These are phyloP conservation scores for Stephanodiscus triporus DNA, from an alignment of 108 stramenopile species.

Conservation along the genomic window DNA sequence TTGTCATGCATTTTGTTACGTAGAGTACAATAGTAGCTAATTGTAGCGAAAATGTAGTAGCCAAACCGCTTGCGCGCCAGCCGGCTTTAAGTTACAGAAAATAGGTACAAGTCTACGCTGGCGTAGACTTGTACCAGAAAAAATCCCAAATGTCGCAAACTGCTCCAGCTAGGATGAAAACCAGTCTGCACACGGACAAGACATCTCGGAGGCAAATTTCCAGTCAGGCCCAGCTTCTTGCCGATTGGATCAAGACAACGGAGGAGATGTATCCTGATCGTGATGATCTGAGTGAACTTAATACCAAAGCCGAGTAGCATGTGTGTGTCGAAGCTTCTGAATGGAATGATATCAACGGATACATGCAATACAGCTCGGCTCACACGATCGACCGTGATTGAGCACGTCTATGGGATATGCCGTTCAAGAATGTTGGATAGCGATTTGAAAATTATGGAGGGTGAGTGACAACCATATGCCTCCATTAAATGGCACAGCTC, in stretches of 20 bases:
- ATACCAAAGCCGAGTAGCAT: background rate
- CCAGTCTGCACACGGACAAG: conserved; percentile 23
- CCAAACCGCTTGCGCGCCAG: too few relatives aligned
- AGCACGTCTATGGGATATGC: background rate
- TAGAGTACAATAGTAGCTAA: too few relatives aligned
- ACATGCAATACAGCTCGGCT: background rate
- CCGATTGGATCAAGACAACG: background rate
- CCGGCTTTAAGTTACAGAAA: too few relatives aligned
- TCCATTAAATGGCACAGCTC: too few relatives aligned
- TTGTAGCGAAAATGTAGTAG: too few relatives aligned
- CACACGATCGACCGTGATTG: background rate
- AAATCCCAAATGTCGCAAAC: too few relatives aligned
- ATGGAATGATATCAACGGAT: background rate
- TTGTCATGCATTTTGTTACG: too few relatives aligned
- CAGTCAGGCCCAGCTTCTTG: conserved; percentile 3
- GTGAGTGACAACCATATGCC: too few relatives aligned
- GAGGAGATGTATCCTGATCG: conserved; percentile 6
- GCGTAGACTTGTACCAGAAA: too few relatives aligned
- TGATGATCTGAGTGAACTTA: background rate
- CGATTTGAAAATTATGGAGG: too few relatives aligned
- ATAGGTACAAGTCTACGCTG: too few relatives aligned
- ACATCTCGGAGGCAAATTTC: conserved; percentile 9
- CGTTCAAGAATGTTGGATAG: conserved; percentile 1
- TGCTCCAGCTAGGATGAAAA: too few relatives aligned
- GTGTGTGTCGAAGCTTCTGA: background rate